Base-by-base conservation (phyloP, 306 rosid genomes). In the Lupinus albus region DNA sequence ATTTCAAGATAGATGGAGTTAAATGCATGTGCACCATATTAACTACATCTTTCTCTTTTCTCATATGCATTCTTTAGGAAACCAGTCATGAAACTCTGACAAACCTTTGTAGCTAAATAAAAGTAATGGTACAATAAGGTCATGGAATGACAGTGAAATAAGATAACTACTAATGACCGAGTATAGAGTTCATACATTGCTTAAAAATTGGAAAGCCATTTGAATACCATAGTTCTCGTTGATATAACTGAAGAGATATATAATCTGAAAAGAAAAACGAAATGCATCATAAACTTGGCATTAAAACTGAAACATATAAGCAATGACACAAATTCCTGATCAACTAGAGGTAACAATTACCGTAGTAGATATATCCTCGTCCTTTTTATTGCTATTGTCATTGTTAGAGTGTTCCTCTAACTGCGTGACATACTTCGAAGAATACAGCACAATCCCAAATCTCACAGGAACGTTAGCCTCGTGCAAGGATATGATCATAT, bases 181-280 rank as follows among this genome's bases (percentile, higher is more conserved):
- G 18, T 47, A 56, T 6, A 7, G 28, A 73, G 68, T 64, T 57
- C 95, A 65, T 86, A 93, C 99, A 72, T 86, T 88, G 84, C 88
- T 85, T 85, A 93, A 74, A 85, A 93, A 93, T 69, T 88, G 88
- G 80, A 93, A 93, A 78, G 97, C 96, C 68, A 86, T 76, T 56
- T 74, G 87, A 61, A 66, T 80, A 55, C 83, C 88, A 17, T 85
- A 82, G 84, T 85, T 85, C 87, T 73, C 96, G 81, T 88, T 80
- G 54, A 91, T 79, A 87, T 88, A 82, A 75, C 81, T 75, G 84
- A 91, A 91, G 78, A 91, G 87, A 25, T 84, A 77, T 67, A 88
- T 91, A 44, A 91, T 86, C 97, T 91, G 92, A 80, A 83, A 74
- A 79, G 76, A 76, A 80, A 76, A 72, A 52, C 6, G 1, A 36